Base-by-base conservation (phyloP, 345 rosid genomes). In the Populus alba region DNA sequence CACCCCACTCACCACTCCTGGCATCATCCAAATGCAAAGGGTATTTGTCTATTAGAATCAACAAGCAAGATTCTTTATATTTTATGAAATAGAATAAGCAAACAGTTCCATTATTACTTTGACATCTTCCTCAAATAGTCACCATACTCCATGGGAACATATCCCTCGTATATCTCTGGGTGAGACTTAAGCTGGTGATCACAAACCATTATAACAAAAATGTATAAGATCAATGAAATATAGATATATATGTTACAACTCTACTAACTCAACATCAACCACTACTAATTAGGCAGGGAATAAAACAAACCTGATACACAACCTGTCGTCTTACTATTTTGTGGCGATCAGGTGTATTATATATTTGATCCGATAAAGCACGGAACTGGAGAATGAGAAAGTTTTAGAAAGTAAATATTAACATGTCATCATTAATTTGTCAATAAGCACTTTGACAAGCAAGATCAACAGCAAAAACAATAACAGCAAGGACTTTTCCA, bases 1-100 rank as follows among this genome's bases (percentile, higher is more conserved):
- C 91, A 70, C 91, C 91, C 91, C 91, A 89, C 75, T 88, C 93
- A 31, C 97, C 94, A 55, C 87, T 84, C 88, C 97, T 91, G 88
- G 61, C 70, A 71, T 63, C 81, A 81, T 53, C 66, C 38, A 78
- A 31, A 62, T 25, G 67, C 63, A n/a, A 78, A 83, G 51, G 47
- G 66, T 7, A 53, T 75, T 68, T 79, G 37, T 15, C 76, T 66
- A 69, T 38, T 20, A 38, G 27, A 41, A 69, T 38, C 23, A 27
- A 13, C 72, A 41, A 31, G 45, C 35, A 75, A 59, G 77, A 74
- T 25, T 66, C 57, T 51, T 71, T 59, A 62, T 12, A 22, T 12
- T 53, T 31, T 65, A 37, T 27, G 41, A 77, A 31, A 10, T 8
- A 66, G 69, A 12, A 67, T 66, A 61, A 31, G 62, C 66, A 73